phyloP scores from a whole-genome alignment of 768 basidiomycete species.

The Dioszegia crocea region DNA sequence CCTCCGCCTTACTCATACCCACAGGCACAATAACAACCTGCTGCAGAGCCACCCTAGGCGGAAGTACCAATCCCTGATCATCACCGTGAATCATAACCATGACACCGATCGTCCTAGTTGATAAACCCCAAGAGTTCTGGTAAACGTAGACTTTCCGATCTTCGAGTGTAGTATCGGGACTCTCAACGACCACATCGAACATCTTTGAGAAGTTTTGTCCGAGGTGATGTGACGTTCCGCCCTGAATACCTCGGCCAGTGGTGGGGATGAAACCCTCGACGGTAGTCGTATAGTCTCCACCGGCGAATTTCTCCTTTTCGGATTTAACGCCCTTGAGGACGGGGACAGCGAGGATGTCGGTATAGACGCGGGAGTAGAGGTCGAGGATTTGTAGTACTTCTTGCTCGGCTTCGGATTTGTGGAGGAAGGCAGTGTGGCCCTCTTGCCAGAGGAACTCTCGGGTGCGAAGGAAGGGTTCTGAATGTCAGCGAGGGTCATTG shows the following conservation, averaged over 20 bases:
- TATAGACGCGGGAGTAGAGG: conserved; percentile 89
- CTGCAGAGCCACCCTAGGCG: conserved; percentile 89
- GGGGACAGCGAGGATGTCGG: conserved; percentile 94
- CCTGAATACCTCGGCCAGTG: conserved; percentile 95
- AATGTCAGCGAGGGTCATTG: neutral
- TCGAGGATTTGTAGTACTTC: conserved; percentile 94
- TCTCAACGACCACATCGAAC: conserved; percentile 97
- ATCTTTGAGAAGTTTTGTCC: conserved; percentile 98
- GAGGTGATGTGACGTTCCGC: conserved; percentile 92
- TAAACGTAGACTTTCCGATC: conserved; percentile 71
- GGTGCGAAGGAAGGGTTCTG: conserved; percentile 96
- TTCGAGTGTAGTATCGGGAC: conserved; percentile 58
- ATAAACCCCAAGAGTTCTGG: conserved; percentile 99
- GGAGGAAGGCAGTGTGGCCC: conserved; percentile 92
- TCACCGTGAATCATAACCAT: conserved; percentile 99
- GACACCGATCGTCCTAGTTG: conserved; percentile 91
- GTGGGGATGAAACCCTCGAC: conserved; percentile 97
- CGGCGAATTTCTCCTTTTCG: conserved; percentile 99
- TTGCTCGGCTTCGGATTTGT: conserved; percentile 78
- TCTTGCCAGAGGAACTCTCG: conserved; percentile 99
- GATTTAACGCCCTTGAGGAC: conserved; percentile 96
- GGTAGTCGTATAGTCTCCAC: conserved; percentile 95
- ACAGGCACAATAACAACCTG: conserved; percentile 91
- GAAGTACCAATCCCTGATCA: conserved; percentile 92
- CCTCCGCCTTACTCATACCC: conserved; percentile 66